Conservation (phyloP, 345 rosid species). For the Pistacia atlantica region DNA sequence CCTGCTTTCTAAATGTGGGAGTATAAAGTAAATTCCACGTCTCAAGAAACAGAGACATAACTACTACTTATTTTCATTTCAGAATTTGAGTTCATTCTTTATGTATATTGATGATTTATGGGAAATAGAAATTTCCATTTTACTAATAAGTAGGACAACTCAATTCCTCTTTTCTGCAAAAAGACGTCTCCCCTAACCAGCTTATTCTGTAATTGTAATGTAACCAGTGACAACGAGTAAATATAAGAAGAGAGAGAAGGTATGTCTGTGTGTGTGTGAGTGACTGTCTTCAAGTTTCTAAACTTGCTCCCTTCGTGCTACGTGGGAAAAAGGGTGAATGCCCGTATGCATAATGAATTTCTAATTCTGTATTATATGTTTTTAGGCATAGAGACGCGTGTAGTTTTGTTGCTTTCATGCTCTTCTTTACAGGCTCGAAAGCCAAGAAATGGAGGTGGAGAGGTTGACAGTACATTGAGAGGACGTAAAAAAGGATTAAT, state of each 20-base stretch:
- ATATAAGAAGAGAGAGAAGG: background rate
- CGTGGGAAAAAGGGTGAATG: constrained; percentile 3
- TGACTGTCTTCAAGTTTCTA: constrained; percentile 18
- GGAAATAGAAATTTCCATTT: background rate
- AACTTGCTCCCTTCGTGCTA: constrained; percentile 10
- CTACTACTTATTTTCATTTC: background rate
- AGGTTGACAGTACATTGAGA: constrained; percentile 7
- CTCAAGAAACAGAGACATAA: background rate
- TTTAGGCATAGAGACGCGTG: constrained; percentile 19
- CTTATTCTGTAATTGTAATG: background rate
- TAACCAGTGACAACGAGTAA: background rate
- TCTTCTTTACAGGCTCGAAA: constrained; percentile 31
- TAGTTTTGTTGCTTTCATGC: constrained; percentile 35
- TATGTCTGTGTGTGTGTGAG: background rate
- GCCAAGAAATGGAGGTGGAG: constrained; percentile 27
- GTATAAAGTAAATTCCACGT: constrained; percentile 4
- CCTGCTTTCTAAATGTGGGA: background rate
- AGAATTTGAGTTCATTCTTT: background rate
- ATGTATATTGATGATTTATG: background rate
- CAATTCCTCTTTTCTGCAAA: constrained; percentile 24
- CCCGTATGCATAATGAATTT: background rate
- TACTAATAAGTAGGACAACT: constrained; percentile 16
- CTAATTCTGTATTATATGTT: constrained; percentile 11
- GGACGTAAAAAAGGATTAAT: constrained; percentile 14
- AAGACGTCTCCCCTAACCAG: constrained; percentile 2